These are phyloP conservation scores for Ambrosiella beaveri DNA, from an alignment of 2,329 filamentous ascomycete genomes.

Conservation along the genomic window DNA sequence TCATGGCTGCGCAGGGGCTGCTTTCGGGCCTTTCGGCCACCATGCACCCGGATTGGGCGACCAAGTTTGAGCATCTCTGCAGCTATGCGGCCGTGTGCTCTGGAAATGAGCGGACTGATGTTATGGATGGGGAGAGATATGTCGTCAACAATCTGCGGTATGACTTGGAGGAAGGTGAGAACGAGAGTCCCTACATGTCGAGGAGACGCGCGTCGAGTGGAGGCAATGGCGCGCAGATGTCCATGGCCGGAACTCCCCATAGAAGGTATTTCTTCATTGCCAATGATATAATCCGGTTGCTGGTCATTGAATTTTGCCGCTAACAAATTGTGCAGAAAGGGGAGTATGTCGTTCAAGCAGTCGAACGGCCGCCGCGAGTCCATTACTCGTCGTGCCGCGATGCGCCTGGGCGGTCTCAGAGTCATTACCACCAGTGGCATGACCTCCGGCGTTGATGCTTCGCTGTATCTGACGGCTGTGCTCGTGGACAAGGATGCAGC, in stretches of 20 bases:
- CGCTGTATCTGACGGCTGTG: constrained; percentile 70
- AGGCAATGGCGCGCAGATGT: no score
- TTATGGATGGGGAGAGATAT: constrained; percentile 64
- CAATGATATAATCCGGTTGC: no score
- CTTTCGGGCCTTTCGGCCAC: constrained; percentile 65
- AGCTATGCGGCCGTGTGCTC: constrained; percentile 54
- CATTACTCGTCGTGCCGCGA: constrained; percentile 58
- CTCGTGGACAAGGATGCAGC: constrained; percentile 63
- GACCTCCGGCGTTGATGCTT: constrained; percentile 65
- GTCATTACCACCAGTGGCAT: constrained; percentile 69
- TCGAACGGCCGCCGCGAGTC: constrained; percentile 62
- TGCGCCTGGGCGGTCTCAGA: constrained; percentile 51
- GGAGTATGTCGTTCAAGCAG: constrained; percentile 65
- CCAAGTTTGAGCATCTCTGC: constrained; percentile 66
- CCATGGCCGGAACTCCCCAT: constrained; percentile 29
- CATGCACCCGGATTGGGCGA: constrained; percentile 65
- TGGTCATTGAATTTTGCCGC: constrained; percentile 4
- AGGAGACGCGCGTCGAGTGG: no score
- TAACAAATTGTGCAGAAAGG: constrained; percentile 39
- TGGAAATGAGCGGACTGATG: constrained; percentile 60
- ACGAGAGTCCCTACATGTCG: constrained; percentile 63
- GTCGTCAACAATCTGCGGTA: constrained; percentile 86
- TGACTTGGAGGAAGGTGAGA: constrained; percentile 55
- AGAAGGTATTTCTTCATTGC: no score
- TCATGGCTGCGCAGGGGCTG: constrained; percentile 61